A percentile compares a stretch with the other conserved stretches of the same genome.
phyloP scores from a whole-genome alignment of 441 rosid genomes.

The Metrosideros polymorpha region DNA sequence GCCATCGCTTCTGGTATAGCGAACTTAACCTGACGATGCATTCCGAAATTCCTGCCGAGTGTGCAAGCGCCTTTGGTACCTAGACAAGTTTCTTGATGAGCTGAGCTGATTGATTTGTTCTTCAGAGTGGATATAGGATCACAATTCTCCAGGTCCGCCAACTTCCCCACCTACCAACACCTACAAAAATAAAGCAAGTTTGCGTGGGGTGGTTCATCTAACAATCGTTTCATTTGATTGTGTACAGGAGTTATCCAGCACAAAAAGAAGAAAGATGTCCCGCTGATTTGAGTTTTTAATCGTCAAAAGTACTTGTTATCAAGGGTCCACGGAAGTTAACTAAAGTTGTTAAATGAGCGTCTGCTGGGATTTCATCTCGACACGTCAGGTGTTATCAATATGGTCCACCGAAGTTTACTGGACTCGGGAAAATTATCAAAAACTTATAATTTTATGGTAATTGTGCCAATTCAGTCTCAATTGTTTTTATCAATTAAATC shows the following conservation, averaged over 20 bases:
- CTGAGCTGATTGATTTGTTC: neutral
- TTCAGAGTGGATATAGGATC: neutral
- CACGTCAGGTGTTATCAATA: too few species aligned
- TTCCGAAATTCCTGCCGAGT: neutral
- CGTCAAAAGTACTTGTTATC: neutral
- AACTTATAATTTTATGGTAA: too few species aligned
- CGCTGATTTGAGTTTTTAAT: neutral
- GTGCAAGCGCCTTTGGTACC: neutral
- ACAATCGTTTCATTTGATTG: neutral
- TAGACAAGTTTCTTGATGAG: neutral
- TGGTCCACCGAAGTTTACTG: too few species aligned
- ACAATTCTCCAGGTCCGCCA: neutral
- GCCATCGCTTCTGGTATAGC: slow-evolving; percentile 19
- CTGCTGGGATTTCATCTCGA: too few species aligned
- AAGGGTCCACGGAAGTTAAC: neutral
- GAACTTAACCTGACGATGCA: neutral
- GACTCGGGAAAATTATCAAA: too few species aligned
- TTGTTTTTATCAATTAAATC: too few species aligned
- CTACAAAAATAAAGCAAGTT: neutral
- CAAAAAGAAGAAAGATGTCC: neutral
- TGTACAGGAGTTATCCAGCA: neutral
- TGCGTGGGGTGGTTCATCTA: neutral
- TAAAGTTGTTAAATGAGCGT: neutral
- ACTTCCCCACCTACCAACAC: neutral
- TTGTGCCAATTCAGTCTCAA: too few species aligned